Evolutionary conservation across 1,284 basidiomycete genomes (phyloP), one percentile per base, ranked within the genome.

Genomic region (Sporisorium scitamineum): DNA sequence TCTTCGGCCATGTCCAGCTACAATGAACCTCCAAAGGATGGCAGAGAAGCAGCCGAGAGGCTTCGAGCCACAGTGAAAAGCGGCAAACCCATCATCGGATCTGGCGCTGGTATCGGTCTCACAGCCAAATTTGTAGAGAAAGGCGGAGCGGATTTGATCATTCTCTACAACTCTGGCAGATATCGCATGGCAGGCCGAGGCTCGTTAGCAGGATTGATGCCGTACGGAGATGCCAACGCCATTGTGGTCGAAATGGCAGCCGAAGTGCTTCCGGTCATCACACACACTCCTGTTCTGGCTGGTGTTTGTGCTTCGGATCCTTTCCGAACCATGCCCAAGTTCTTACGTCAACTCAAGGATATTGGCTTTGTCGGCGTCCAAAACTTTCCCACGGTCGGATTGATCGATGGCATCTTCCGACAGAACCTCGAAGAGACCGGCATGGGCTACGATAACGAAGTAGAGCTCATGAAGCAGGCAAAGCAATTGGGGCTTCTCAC

Each of bases 361-460:
- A 27, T 64, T 8, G 73, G 73, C n/a, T 72, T 76, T 34, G 65
- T 76, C 9, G 73, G 73, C 55, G 61, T 76, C 0, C 73, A 76
- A 24, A 76, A 76, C 57, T 76, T 76, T 39, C 73, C 73, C 54
- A 76, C 73, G 13, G 73, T 76, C 20, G 73, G 73, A 8, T 42
- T 76, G 51, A 72, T 76, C 54, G 73, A 76, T 22, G 69, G 73
- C 55, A 71, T 62, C 65, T 76, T 71, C 54, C 64, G 73, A 48
- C 32, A 55, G 39, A 76, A 76, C 39, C 65, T 76, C 45, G 73
- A 76, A 53, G 73, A 76, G 61, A 76, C 73, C 5, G 73, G 73
- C 13, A 76, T 76, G 73, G 69, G 73, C 4, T 76, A 69, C 41
- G 58, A 76, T 9, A 65, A 55, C 7, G 73, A 76, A 29, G 73